Evolutionary conservation across 192 early-diverging fungal genomes (phyloP).

Genomic region (Chytriomyces hyalinus): DNA sequence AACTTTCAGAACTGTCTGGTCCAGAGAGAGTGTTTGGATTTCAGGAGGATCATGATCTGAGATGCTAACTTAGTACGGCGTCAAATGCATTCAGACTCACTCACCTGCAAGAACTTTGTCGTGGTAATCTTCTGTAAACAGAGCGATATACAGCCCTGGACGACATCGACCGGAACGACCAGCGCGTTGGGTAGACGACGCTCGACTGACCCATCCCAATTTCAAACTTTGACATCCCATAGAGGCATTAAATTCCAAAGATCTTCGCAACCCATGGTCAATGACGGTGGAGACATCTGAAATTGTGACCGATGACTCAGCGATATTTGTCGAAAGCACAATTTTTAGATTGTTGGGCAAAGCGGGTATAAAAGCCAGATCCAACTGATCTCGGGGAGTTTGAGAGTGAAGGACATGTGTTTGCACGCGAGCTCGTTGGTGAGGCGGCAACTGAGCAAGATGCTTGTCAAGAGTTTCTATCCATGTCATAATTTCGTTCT

Average conservation of each 20-base stretch:
- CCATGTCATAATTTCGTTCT: conserved; percentile 9
- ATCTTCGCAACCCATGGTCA: conserved; percentile 10
- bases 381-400: conserved; percentile 4
- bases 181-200: not conserved
- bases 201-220: conserved; percentile 6
- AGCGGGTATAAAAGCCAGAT: conserved; percentile 8
- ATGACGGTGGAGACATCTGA: conserved; percentile 8
- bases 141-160: not conserved
- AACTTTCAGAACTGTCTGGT: not conserved
- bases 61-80: not conserved
- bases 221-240: conserved; percentile 12
- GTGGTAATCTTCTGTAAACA: conserved; percentile 6
- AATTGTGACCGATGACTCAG: not conserved
- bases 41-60: not conserved
- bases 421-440: not conserved
- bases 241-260: conserved; percentile 9
- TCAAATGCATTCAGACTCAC: not conserved
- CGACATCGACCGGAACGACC: not conserved
- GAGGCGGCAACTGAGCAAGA: not conserved
- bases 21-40: not conserved
- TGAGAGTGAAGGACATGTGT: conserved; percentile 10
- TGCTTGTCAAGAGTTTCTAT: conserved; percentile 16
- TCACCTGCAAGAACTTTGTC: not conserved
- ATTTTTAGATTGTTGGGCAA: not conserved
- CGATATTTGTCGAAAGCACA: conserved; percentile 5